Base-by-base conservation (phyloP, 2,329 filamentous ascomycete species). In the Celoporthe dispersa region DNA sequence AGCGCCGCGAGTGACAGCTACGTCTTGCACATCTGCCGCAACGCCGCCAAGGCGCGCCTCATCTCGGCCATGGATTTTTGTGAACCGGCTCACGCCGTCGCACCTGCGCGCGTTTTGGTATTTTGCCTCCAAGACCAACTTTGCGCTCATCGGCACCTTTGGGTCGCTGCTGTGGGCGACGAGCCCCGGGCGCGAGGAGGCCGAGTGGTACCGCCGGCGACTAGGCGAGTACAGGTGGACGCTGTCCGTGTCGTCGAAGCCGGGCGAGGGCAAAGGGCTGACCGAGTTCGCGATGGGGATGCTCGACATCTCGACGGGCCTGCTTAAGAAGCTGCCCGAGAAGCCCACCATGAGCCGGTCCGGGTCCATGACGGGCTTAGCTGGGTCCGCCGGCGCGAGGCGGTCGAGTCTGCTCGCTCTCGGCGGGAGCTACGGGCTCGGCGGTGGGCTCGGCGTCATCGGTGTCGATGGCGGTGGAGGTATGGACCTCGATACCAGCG, bases 31-130 rank as follows among this genome's bases (percentile, higher is more conserved):
- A 97, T 98, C 75, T 97, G 94, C 80, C 94, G 95, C 67, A 94
- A 91, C 69, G 95, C 95, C 4, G 95, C 95, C 67, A 98, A 98
- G 80, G 97, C 95, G 0, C 91, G 95, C 7, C 87, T 98, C 44
- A 97, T 98, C 77, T 97, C 93, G 31, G 94, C 94, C 73, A 97
- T 98, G 92, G 95, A 98, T 79, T 97, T 97, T 98, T 80, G 94
- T 97, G 75, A 98, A 98, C 81, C 91, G 95, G 0, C 87, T 98
- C 41, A 94, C 92, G 60, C 93, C 94, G 0, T 89, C 91, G 48
- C 94, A 98, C 76, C 86, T 98, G 39, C 90, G 91, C n/a, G 88
- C 93, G 0, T 98, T 98, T 81, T 98, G 95, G 95, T 94, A 92
- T 78, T 95, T 94, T 77, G 90, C 92, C 1, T 93, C 91, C 55